Evolutionary conservation across 1,139 yeast species (phyloP).

Genomic region (Saccharomyces hybrid): DNA sequence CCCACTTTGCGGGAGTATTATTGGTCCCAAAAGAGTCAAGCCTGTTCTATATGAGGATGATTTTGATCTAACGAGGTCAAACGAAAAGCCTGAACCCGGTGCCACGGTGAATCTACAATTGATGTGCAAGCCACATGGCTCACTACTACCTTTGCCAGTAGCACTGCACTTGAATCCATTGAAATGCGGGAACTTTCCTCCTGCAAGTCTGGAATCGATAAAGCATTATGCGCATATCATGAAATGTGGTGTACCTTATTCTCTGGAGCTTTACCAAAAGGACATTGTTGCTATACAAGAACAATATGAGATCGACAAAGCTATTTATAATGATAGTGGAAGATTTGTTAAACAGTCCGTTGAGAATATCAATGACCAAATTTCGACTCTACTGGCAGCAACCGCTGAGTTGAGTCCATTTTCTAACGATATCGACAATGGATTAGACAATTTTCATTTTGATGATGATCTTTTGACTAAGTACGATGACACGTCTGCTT

Average conservation of each 20-base stretch:
- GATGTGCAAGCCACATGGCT: slow-evolving; percentile 61
- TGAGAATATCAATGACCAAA: slow-evolving; percentile 42
- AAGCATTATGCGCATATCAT: slow-evolving; percentile 51
- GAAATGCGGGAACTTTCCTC: slow-evolving; percentile 38
- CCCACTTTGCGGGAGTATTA: slow-evolving; percentile 72
- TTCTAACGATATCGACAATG: neutral
- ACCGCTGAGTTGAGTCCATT: neutral
- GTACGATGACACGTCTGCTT: slow-evolving; percentile 37
- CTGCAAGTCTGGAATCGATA: slow-evolving; percentile 34
- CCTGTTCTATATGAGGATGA: slow-evolving; percentile 64
- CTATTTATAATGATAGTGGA: slow-evolving; percentile 53
- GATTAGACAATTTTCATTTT: slow-evolving; percentile 13
- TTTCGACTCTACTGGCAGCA: slow-evolving; percentile 26
- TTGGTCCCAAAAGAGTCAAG: slow-evolving; percentile 49
- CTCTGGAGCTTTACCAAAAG: slow-evolving; percentile 43
- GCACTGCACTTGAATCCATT: slow-evolving; percentile 32
- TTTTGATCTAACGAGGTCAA: no score
- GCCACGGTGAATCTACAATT: slow-evolving; percentile 56
- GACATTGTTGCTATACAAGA: slow-evolving; percentile 42
- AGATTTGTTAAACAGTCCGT: slow-evolving; percentile 52
- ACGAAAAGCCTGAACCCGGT: no score
- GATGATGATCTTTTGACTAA: slow-evolving; percentile 13
- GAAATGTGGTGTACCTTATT: slow-evolving; percentile 52
- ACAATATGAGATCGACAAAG: slow-evolving; percentile 49
- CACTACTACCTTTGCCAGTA: slow-evolving; percentile 60